These are phyloP conservation scores for Helotiales sp. DNA, from an alignment of 2,329 filamentous ascomycete genomes.

Conservation along the genomic window DNA sequence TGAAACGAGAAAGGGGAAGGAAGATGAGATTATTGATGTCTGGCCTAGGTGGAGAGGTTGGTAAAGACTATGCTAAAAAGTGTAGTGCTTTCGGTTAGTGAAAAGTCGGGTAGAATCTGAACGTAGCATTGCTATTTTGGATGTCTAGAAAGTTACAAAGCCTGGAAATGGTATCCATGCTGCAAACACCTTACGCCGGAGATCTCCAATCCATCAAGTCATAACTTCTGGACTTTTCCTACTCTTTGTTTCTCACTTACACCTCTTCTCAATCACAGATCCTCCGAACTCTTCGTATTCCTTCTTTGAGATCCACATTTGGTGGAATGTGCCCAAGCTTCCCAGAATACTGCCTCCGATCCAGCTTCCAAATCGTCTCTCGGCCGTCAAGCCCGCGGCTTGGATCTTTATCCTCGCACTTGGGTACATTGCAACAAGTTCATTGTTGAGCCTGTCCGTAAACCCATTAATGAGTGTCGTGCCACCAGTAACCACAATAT, in stretches of 20 bases:
- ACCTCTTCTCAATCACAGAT: constrained; percentile 91
- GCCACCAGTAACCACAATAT: constrained; percentile 91
- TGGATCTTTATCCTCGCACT: constrained; percentile 85
- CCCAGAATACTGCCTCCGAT: constrained; percentile 95
- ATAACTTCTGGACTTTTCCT: not conserved
- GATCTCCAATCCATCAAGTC: constrained; percentile 8
- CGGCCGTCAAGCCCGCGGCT: constrained; percentile 80
- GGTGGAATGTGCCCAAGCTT: constrained; percentile 95
- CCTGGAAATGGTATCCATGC: not conserved
- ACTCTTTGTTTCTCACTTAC: constrained; percentile 62
- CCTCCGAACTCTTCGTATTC: constrained; percentile 96
- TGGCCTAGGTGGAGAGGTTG: constrained; percentile 73
- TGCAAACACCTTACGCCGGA: constrained; percentile 9
- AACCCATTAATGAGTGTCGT: constrained; percentile 87
- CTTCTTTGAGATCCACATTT: constrained; percentile 98
- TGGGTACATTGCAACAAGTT: constrained; percentile 80
- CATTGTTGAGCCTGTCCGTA: constrained; percentile 83
- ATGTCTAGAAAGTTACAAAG: not conserved
- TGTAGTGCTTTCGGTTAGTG: too few species aligned
- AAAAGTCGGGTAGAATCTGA: too few species aligned
- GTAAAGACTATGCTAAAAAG: too few species aligned
- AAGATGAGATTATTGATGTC: constrained; percentile 69
- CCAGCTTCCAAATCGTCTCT: constrained; percentile 92
- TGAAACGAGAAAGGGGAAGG: constrained; percentile 50
- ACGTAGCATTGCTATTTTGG: not conserved